These are phyloP conservation scores for Suillus spraguei DNA, from an alignment of 768 basidiomycete species.

Conservation along the genomic window DNA sequence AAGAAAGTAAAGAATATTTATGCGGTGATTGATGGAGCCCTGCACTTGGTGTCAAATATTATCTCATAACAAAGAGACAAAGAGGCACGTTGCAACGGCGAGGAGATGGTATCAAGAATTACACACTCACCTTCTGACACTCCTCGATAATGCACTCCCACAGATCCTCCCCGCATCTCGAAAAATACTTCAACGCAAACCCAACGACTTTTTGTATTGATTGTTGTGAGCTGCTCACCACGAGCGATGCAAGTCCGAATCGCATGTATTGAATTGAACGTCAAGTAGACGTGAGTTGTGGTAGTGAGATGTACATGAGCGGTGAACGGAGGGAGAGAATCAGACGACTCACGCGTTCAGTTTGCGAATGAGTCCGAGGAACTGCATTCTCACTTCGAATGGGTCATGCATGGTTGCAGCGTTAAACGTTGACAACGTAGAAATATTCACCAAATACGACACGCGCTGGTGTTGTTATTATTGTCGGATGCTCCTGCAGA, in stretches of 20 bases:
- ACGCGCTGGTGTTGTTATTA: not conserved
- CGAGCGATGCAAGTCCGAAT: not conserved
- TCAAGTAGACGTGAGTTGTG: not conserved
- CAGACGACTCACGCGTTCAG: slow-evolving; percentile 57
- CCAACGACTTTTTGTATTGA: slow-evolving; percentile 88
- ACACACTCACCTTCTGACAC: slow-evolving; percentile 72
- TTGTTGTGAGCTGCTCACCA: slow-evolving; percentile 65
- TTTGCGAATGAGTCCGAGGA: slow-evolving; percentile 59
- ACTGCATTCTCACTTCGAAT: slow-evolving; percentile 50
- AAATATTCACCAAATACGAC: not conserved
- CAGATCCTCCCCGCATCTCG: slow-evolving; percentile 85
- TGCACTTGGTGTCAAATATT: slow-evolving; percentile 25
- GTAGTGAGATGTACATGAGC: not conserved
- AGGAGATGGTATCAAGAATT: not conserved
- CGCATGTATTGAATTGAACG: not conserved
- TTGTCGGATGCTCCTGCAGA: not conserved
- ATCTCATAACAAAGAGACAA: not conserved
- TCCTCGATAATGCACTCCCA: slow-evolving; percentile 95
- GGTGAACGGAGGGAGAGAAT: not conserved
- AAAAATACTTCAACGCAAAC: slow-evolving; percentile 83
- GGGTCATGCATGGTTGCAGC: slow-evolving; percentile 3
- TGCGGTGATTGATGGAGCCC: slow-evolving; percentile 89
- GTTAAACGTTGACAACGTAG: not conserved
- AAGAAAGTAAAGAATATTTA: slow-evolving; percentile 91
- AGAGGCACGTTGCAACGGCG: not conserved